phyloP scores from a whole-genome alignment of 1,284 basidiomycete species.

The Tremellales sp. region DNA sequence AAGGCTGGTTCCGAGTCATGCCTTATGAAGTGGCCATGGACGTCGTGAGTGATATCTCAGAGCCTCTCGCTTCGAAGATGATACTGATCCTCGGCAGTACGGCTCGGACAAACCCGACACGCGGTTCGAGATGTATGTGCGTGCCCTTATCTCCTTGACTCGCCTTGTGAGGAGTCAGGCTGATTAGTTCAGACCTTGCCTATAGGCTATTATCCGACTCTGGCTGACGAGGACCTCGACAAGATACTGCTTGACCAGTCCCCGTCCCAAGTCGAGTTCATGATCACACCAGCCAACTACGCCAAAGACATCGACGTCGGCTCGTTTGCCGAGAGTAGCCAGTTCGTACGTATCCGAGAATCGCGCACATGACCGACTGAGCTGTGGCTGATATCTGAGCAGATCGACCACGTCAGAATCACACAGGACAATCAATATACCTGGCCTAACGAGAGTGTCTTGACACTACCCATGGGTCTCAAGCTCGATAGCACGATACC shows the following conservation, averaged over 20 bases:
- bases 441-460: slow-evolving; percentile 39
- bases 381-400: not conserved
- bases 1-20: slow-evolving; percentile 71
- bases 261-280: slow-evolving; percentile 45
- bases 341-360: slow-evolving; percentile 15
- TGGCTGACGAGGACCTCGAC: slow-evolving; percentile 44
- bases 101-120: slow-evolving; percentile 95
- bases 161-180: not conserved
- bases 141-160: slow-evolving; percentile 19
- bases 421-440: slow-evolving; percentile 35
- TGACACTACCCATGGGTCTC: slow-evolving; percentile 37
- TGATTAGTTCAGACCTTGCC: slow-evolving; percentile 38
- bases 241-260: slow-evolving; percentile 43
- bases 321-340: slow-evolving; percentile 28
- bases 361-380: slow-evolving; percentile 16
- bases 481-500: slow-evolving; percentile 29
- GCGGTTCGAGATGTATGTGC: slow-evolving; percentile 76
- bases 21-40: slow-evolving; percentile 82
- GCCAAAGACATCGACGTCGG: slow-evolving; percentile 31
- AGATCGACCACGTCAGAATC: slow-evolving; percentile 44
- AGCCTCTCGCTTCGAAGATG: not conserved
- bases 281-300: slow-evolving; percentile 40
- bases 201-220: slow-evolving; percentile 46
- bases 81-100: slow-evolving; percentile 55
- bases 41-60: slow-evolving; percentile 54